A percentile compares a stretch with the other conserved stretches of the same genome.
Conservation (phyloP, 1,284 basidiomycete genomes). For the Irpex sp. region DNA sequence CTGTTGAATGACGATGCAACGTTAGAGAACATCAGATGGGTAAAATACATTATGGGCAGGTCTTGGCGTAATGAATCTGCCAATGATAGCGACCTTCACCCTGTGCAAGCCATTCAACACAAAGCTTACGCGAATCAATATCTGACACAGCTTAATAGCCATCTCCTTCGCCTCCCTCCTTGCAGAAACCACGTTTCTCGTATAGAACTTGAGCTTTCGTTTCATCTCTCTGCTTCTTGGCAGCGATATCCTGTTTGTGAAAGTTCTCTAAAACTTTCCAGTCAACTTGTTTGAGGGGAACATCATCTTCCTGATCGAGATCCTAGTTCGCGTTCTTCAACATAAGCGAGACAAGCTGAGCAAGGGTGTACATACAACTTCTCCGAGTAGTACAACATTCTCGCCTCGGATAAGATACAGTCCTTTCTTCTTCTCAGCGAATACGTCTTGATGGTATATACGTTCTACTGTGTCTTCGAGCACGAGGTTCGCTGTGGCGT, state of each 20-base stretch:
- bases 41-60: conserved; percentile 2
- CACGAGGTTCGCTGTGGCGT: conserved; percentile 80
- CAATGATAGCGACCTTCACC: conserved; percentile 20
- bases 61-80: conserved; percentile 38
- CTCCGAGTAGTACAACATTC: conserved; percentile 96
- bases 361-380: conserved; percentile 72
- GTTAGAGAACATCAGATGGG: neutral
- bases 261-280: conserved; percentile 67
- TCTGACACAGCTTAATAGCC: conserved; percentile 56
- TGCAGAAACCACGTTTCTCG: conserved; percentile 80
- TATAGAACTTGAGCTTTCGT: conserved; percentile 72
- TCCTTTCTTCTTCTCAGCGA: conserved; percentile 83
- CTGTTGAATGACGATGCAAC: neutral
- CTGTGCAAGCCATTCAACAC: neutral
- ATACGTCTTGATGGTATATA: conserved; percentile 78
- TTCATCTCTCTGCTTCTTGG: conserved; percentile 69
- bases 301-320: conserved; percentile 87
- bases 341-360: neutral
- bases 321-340: conserved; percentile 52
- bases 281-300: conserved; percentile 76
- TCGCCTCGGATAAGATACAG: conserved; percentile 96
- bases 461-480: conserved; percentile 88
- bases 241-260: conserved; percentile 67
- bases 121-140: neutral
- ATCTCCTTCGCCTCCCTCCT: conserved; percentile 89